Evolutionary conservation across 768 basidiomycete species (phyloP).

Genomic region (Tulasnella sp.): DNA sequence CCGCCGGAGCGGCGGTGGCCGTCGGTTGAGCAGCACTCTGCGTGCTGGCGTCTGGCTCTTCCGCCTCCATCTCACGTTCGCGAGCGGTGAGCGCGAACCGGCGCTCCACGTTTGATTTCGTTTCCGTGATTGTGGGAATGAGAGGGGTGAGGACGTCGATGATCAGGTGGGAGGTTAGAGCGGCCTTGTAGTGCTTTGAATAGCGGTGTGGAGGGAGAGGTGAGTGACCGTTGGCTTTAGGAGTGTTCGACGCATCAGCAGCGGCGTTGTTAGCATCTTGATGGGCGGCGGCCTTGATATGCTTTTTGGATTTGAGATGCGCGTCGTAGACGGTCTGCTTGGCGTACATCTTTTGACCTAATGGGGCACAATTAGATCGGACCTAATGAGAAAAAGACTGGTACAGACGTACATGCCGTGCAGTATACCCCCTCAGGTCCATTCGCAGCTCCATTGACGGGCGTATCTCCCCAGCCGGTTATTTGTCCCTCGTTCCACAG

Average conservation of each 20-base stretch:
- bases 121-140: constrained; percentile 62
- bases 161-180: constrained; percentile 58
- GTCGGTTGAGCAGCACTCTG: constrained; percentile 35
- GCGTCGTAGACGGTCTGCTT: constrained; percentile 98
- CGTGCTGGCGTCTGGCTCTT: constrained; percentile 41
- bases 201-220: constrained; percentile 15
- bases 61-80: constrained; percentile 91
- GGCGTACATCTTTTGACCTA: constrained; percentile 89
- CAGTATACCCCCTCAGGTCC: constrained; percentile 76
- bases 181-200: constrained; percentile 49
- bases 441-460: constrained; percentile 33
- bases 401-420: constrained; percentile 59
- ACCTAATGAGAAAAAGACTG: background rate
- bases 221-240: background rate
- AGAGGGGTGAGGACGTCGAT: constrained; percentile 57
- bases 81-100: constrained; percentile 94
- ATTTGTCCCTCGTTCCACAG: constrained; percentile 74
- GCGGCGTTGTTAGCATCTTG: constrained; percentile 14
- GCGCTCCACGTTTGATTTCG: constrained; percentile 92
- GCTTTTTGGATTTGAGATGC: constrained; percentile 91
- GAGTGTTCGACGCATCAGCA: background rate
- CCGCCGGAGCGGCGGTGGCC: constrained; percentile 35
- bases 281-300: constrained; percentile 78
- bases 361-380: background rate
- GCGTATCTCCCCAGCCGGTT: constrained; percentile 55